phyloP scores from a whole-genome alignment of 2,329 filamentous ascomycete genomes.

The Calonectria pteridis region DNA sequence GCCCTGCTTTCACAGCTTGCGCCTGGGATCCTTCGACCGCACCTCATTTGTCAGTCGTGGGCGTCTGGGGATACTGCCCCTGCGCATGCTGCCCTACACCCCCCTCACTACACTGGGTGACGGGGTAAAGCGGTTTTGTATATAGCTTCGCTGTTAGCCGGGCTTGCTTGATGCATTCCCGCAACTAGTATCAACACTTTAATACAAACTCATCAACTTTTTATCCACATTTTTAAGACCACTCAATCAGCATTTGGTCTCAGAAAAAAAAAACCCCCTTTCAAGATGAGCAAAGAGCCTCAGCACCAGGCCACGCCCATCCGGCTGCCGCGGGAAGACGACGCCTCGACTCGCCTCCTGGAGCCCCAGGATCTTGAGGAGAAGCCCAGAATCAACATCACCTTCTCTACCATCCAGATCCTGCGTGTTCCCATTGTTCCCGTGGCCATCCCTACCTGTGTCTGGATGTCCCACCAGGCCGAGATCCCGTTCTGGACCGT shows the following conservation, averaged over 20 bases:
- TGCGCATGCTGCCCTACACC: background rate
- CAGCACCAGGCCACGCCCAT: background rate
- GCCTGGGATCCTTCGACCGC: background rate
- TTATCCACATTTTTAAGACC: background rate
- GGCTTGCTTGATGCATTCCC: background rate
- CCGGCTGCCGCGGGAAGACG: slow-evolving; percentile 33
- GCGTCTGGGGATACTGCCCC: background rate
- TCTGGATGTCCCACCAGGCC: slow-evolving; percentile 21
- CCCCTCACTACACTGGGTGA: background rate
- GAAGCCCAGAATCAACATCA: slow-evolving; percentile 25
- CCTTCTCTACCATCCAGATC: slow-evolving; percentile 34
- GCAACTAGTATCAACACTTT: background rate
- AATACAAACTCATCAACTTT: background rate
- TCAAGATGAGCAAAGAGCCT: slow-evolving; percentile 12
- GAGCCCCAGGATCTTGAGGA: slow-evolving; percentile 28
- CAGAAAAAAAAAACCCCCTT: background rate
- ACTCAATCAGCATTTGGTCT: background rate
- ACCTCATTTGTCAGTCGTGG: background rate
- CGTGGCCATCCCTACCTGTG: slow-evolving; percentile 31
- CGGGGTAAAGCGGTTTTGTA: background rate
- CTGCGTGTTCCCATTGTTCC: slow-evolving; percentile 31
- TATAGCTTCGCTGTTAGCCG: background rate
- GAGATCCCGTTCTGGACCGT: background rate
- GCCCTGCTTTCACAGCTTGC: background rate
- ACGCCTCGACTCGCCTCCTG: slow-evolving; percentile 32